Percentiles rank a stretch among this genome's conserved stretches.
Conservation (phyloP, 2,329 filamentous ascomycete species). For the Xenoacremonium recifei region DNA sequence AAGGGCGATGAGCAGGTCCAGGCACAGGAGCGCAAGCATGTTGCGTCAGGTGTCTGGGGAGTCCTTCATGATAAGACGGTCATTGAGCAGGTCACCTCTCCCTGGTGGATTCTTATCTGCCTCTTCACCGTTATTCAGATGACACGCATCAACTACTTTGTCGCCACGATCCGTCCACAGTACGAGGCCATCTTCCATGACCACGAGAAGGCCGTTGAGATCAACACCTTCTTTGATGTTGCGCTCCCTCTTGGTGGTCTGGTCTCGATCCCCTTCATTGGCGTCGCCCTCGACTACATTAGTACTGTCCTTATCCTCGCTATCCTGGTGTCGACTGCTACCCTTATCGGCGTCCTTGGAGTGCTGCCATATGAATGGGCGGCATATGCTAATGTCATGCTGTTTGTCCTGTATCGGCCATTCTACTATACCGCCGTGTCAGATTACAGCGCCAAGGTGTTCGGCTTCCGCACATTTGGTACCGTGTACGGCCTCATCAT, state of each 20-base stretch:
- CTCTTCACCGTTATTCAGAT: conserved; percentile 76
- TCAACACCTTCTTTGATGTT: conserved; percentile 83
- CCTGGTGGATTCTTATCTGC: conserved; percentile 84
- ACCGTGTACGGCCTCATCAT: conserved; percentile 94
- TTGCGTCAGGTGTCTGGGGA: conserved; percentile 79
- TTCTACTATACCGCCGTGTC: conserved; percentile 91
- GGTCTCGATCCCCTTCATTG: conserved; percentile 83
- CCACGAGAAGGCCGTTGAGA: conserved; percentile 56
- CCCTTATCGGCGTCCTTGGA: conserved; percentile 73
- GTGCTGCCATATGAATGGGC: conserved; percentile 67
- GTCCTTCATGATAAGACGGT: conserved; percentile 74
- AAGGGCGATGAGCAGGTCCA: conserved; percentile 62
- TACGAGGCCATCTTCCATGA: conserved; percentile 73
- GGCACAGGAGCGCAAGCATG: conserved; percentile 68
- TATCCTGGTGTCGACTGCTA: conserved; percentile 68
- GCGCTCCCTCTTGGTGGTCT: conserved; percentile 80
- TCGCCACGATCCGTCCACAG: conserved; percentile 80
- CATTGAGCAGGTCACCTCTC: conserved; percentile 69
- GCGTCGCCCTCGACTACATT: conserved; percentile 72
- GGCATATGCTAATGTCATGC: conserved; percentile 71
- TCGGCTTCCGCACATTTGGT: conserved; percentile 87
- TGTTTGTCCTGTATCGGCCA: conserved; percentile 84
- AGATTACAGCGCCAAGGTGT: conserved; percentile 88
- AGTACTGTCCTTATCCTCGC: conserved; percentile 70
- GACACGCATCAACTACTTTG: conserved; percentile 88